These are phyloP conservation scores for Pleodorina starrii DNA, from an alignment of 139 green algal genomes.

Conservation along the genomic window DNA sequence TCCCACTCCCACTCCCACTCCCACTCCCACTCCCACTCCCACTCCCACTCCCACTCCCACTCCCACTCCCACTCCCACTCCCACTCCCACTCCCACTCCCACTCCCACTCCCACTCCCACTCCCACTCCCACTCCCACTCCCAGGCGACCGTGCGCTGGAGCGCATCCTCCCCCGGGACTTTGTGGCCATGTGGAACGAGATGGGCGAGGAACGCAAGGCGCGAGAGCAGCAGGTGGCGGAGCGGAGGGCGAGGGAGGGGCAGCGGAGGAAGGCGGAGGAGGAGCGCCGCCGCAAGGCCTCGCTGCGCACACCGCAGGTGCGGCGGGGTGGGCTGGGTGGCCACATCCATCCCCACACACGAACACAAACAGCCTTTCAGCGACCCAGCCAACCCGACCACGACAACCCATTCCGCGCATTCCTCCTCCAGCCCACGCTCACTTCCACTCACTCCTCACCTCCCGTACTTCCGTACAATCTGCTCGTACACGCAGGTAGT, in stretches of 20 bases:
- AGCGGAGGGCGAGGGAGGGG: slow-evolving; percentile 46
- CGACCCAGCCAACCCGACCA: too few relatives aligned
- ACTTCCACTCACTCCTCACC: too few relatives aligned
- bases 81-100: neutral
- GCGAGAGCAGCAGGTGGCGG: slow-evolving; percentile 23
- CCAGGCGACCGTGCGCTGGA: slow-evolving; percentile 72
- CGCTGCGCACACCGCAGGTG: slow-evolving; percentile 57
- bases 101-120: neutral
- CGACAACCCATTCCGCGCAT: too few relatives aligned
- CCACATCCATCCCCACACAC: too few relatives aligned
- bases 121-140: neutral
- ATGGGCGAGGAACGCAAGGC: slow-evolving; percentile 49
- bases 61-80: neutral
- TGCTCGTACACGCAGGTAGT: too few relatives aligned
- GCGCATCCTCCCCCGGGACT: slow-evolving; percentile 73
- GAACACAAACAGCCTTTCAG: too few relatives aligned
- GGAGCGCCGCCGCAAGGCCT: slow-evolving; percentile 59
- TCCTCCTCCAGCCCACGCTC: neutral
- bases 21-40: neutral
- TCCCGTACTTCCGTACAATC: too few relatives aligned
- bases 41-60: neutral
- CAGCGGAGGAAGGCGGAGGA: slow-evolving; percentile 49
- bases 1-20: too few relatives aligned
- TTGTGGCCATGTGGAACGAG: slow-evolving; percentile 66
- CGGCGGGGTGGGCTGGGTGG: too few relatives aligned